Evolutionary conservation across 2,329 filamentous ascomycete genomes (phyloP), one percentile per base, ranked within the genome.

Genomic region (Aspergillus tanneri): DNA sequence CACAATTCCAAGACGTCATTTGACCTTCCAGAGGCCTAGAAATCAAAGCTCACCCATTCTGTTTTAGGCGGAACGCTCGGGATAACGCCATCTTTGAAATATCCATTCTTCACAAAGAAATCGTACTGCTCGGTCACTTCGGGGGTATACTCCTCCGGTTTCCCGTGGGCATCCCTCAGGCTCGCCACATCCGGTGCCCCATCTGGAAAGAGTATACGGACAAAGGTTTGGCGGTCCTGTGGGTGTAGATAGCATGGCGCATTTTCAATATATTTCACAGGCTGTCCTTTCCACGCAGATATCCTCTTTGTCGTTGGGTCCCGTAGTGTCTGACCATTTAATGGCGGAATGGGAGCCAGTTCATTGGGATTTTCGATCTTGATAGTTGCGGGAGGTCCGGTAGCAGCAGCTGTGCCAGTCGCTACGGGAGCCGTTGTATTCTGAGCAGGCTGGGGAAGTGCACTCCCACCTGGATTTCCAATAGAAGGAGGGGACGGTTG

Each of bases 21-120:
- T n/a, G n/a, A n/a, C n/a, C n/a, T n/a, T n/a, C n/a, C n/a, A n/a
- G n/a, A n/a, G n/a, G 7, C 2, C 25, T 68, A 91, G 60, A 92
- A 84, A 63, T 89, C 82, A 80, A 86, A 92, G 22, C 73, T 69
- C 56, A 83, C 84, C 76, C 84, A 92, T 62, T 92, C 89, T 52
- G 83, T 77, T 68, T 84, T 85, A 0, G 91, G 91, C 16, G 91
- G 88, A 37, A 90, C 72, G 58, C 86, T 78, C 0, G 91, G 91
- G 72, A 96, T 86, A 5, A 84, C 60, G 0, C 85, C 86, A 27
- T 83, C 82, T 34, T 80, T 77, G 66, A 95, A 96, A 24, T 66
- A 69, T 0, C 88, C 88, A 16, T 80, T 81, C 54, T 82, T 75
- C 37, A 78, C 73, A 63, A 90, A 84, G 36, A 78, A 75, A 49